Base-by-base conservation (phyloP, 164 flowering plant genomes). In the Vitis labrusca region DNA sequence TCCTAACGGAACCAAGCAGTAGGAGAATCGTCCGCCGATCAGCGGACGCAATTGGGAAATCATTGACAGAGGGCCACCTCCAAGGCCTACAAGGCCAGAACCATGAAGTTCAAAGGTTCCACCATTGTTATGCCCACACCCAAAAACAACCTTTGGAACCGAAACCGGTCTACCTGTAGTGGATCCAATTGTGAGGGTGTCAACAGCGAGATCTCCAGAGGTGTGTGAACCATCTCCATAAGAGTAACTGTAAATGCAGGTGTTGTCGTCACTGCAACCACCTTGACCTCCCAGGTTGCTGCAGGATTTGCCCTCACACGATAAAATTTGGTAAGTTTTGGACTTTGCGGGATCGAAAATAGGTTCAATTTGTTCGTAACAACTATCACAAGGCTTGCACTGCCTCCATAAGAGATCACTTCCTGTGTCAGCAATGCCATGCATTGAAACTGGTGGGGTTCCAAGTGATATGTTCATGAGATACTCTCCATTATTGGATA, bases 11-110 rank as follows among this genome's bases (percentile, higher is more conserved):
- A 76, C 76, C 54, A 91, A 63, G 70, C 93, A 91, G 61, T 89
- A 86, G 2, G 96, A 80, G 75, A 91, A 89, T 66, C 79, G 82
- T 1, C 88, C 83, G 15, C 57, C 79, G 15, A 82, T 81, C 0
- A 69, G 5, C 1, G 79, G 9, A 8, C 69, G 72, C 16, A 85
- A 5, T 61, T 87, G 91, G 0, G 76, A n/a, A 9, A 85, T 59
- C 5, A 87, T 66, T 0, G 93, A 89, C 0, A 66, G 29, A 0
- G 78, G 67, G 0, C 93, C 91, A 1, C 81, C 71, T 4, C 91
- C 92, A 0, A 91, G 78, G 6, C 97, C 97, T 16, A 91, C 60
- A 0, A 89, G 67, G 4, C 97, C 93, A 0, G 86, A 69, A 0
- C 54, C 77, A 1, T 27, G n/a, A 0, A 1, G 23, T 19, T 47